Evolutionary conservation across 2,329 filamentous ascomycete species (phyloP).

Genomic region (Fonsecaea multimorphosa): DNA sequence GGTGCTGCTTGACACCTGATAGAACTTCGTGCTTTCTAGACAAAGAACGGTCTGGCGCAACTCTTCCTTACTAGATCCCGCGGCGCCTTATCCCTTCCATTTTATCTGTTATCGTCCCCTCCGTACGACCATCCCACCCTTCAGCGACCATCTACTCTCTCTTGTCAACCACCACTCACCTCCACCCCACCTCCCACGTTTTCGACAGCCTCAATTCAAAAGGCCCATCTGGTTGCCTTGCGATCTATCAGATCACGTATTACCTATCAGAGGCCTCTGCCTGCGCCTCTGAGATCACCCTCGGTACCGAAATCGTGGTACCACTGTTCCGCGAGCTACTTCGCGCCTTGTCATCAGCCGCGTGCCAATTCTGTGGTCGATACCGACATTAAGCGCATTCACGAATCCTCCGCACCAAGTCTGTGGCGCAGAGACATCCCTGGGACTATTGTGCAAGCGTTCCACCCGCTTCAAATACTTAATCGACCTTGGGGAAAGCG

Average conservation of each 20-base stretch:
- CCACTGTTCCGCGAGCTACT: not conserved
- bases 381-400: constrained; percentile 19
- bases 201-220: constrained; percentile 11
- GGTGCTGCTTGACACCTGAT: not conserved
- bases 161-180: constrained; percentile 6
- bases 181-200: constrained; percentile 27
- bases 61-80: not conserved
- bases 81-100: not conserved
- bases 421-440: constrained; percentile 11
- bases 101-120: constrained; percentile 7
- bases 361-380: not conserved
- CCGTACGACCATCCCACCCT: constrained; percentile 16
- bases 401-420: not conserved
- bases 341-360: not conserved
- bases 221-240: constrained; percentile 25
- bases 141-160: not conserved
- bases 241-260: constrained; percentile 6
- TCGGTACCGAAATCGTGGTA: constrained; percentile 21
- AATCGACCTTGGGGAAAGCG: not conserved
- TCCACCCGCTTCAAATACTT: not conserved
- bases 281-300: constrained; percentile 23
- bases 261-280: constrained; percentile 12
- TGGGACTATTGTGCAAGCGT: not conserved
- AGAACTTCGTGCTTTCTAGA: not conserved
- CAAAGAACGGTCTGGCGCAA: not conserved